A percentile compares a stretch with the other conserved stretches of the same genome.
phyloP scores from a whole-genome alignment of 2,329 filamentous ascomycete species.

The Fusarium sororula region DNA sequence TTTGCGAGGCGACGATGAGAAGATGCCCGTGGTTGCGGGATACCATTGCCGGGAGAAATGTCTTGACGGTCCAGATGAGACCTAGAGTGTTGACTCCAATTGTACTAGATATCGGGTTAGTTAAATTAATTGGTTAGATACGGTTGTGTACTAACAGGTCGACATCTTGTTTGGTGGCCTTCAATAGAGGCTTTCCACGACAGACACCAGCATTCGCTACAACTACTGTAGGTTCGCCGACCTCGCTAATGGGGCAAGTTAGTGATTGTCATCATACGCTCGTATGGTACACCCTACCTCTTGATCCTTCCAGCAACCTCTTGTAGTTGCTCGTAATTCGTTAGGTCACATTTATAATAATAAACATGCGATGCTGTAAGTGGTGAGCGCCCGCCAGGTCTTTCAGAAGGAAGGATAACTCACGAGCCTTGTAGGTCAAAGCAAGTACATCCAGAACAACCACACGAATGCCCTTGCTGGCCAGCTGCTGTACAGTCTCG shows the following conservation, averaged over 20 bases:
- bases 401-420: fast-evolving
- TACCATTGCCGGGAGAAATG: neutral
- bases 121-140: fast-evolving
- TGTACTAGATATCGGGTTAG: neutral
- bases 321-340: neutral
- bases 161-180: neutral
- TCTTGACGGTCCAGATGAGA: neutral
- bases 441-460: neutral
- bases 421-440: neutral
- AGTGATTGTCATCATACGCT: fast-evolving
- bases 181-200: neutral
- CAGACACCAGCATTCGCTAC: neutral
- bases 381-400: fast-evolving
- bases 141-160: neutral
- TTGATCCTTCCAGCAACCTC: neutral
- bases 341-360: neutral
- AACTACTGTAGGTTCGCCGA: neutral
- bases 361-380: fast-evolving
- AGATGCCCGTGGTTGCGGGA: neutral
- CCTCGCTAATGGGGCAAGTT: neutral
- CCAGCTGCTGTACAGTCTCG: neutral
- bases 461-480: neutral
- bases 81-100: neutral
- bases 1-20: neutral
- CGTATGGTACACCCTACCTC: fast-evolving